Evolutionary conservation across 2,329 filamentous ascomycete species (phyloP), one percentile per base, ranked within the genome.

Genomic region (Thermochaetoides dissita): DNA sequence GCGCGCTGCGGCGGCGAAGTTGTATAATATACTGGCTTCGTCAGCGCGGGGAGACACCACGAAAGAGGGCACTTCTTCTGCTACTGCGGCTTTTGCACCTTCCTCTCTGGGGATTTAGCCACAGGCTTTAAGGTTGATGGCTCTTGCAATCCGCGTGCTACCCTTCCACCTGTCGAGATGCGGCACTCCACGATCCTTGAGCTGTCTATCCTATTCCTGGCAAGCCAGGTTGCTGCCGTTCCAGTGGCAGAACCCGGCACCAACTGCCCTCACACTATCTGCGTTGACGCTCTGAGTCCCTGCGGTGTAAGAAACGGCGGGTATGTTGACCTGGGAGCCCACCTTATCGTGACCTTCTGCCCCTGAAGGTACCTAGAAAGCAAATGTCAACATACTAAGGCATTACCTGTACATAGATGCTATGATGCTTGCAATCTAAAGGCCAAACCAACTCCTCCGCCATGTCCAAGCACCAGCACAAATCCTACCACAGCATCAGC

Each of bases 281-380:
- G 51, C 28, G 40, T 50, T 9, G 51, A 53, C 29, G 40, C 37
- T 8, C n/a, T 51, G 38, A 51, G 38, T 44, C 7, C 41, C 1
- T 51, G 49, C 12, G 49, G 49, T 1, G 36, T 51, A 30, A 51
- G 34, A 44, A 49, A 47, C 12, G 49, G 49, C 37, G 49, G 47
- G 49, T 51, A 47, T 36, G 41, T 30, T 12, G 5, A 24, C 17
- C 17, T 24, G 17, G 17, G 17, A 24, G 17, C 5, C 17, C 17
- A 24, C 34, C 28, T 11, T n/a, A 8, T n/a, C 29, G 30, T 11
- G 9, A 24, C 5, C 3, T 24, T 24, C 17, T 24, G 17, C 17
- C 34, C 34, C 6, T 32, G 17, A 38, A 30, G 17, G 17, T 24
- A 24, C 17, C 5, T 12, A 29, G 29, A 30, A 8, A 31, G 10